Evolutionary conservation across 2,329 filamentous ascomycete genomes (phyloP), one percentile per base, ranked within the genome.

Genomic region (Aspergillus floridensis): DNA sequence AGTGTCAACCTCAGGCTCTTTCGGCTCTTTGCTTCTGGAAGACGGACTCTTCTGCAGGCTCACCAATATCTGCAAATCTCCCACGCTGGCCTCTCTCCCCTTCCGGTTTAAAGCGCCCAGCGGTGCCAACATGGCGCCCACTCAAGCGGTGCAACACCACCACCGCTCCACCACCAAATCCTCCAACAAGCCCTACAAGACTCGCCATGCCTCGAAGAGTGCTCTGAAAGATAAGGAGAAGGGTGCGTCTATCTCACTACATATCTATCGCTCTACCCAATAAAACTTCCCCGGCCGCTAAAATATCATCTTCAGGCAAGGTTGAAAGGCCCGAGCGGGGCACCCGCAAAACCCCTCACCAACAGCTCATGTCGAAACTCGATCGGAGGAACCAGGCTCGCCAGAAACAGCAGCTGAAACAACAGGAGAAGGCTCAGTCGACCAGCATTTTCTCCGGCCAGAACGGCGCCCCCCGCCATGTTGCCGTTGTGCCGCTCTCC

Each of bases 331-430:
- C 86, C 70, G 90, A 96, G 72, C 86, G 84, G 69, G 88, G 88
- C 62, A 82, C 82, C 68, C 87, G 93, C 71, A 96, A 91, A 77
- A 96, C 93, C 16, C 91, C 91, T 57, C 92, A 96, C 75, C 95
- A 99, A 75, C 92, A 96, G 79, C 86, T 97, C 79, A 93, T 97
- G 91, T 96, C 92, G 60, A 99, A 98, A 79, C 85, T 99, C 75
- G 92, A 96, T 77, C 89, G 95, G 61, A 88, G 92, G 69, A 98
- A 99, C 77, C 92, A 96, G 80, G 91, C 92, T 68, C 93, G 93
- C 77, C 95, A 99, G 81, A 88, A 89, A 75, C 90, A 93, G 70
- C 80, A 90, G 63, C 82, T 87, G 67, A 97, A 98, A 77, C 87
- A 92, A 72, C 88, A 88, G 72, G 92, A 95, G 68, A 90, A 95